A percentile compares a stretch with the other conserved stretches of the same genome.
Evolutionary conservation across 345 rosid genomes (phyloP).

Genomic region (Dovyalis caffra): DNA sequence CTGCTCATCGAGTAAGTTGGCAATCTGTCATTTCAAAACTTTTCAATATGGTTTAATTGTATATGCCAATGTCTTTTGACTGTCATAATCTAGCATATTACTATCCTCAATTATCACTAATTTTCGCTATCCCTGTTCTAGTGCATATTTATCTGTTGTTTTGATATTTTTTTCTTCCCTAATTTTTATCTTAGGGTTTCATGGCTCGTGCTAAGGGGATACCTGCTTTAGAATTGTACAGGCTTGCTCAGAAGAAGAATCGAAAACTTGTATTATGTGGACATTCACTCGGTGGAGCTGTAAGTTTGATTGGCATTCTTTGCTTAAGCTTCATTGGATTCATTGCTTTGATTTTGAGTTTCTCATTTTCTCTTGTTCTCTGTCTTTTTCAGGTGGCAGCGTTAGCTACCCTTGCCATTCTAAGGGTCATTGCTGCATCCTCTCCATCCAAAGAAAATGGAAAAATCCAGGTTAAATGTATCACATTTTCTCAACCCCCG

Average conservation of each 20-base stretch:
- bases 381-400: slow-evolving; percentile 69
- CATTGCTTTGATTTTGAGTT: slow-evolving; percentile 10
- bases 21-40: background rate
- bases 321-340: slow-evolving; percentile 5
- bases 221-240: slow-evolving; percentile 93
- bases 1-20: slow-evolving; percentile 83
- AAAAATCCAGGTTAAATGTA: slow-evolving; percentile 76
- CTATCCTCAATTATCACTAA: background rate
- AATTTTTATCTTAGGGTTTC: slow-evolving; percentile 60
- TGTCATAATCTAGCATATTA: background rate
- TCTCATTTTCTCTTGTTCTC: slow-evolving; percentile 6
- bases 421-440: slow-evolving; percentile 83
- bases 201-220: slow-evolving; percentile 97
- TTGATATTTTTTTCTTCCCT: slow-evolving; percentile 2
- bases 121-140: background rate
- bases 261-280: slow-evolving; percentile 92
- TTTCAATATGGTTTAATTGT: background rate
- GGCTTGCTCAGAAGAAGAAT: slow-evolving; percentile 94
- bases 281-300: slow-evolving; percentile 99
- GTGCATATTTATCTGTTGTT: background rate
- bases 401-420: slow-evolving; percentile 92
- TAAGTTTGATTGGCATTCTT: slow-evolving; percentile 37
- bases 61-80: background rate
- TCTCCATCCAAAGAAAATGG: slow-evolving; percentile 64
- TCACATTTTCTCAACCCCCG: slow-evolving; percentile 95